phyloP scores from a whole-genome alignment of 768 basidiomycete genomes.

The Trichaptum fuscoviolaceum region DNA sequence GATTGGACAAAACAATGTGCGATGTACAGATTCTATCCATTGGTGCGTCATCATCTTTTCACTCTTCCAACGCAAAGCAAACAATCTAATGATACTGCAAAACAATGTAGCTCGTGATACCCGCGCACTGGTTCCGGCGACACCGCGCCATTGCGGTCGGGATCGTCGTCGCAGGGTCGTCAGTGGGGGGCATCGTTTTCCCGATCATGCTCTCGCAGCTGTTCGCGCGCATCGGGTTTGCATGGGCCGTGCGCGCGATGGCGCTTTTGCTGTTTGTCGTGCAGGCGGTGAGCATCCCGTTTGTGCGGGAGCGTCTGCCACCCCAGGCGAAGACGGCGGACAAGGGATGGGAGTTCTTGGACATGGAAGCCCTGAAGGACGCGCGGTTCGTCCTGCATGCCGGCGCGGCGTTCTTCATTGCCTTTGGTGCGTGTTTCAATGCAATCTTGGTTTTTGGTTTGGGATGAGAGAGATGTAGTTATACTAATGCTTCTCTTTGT shows the following conservation, averaged over 20 bases:
- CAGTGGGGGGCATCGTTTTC: slow-evolving; percentile 46
- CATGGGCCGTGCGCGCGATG: slow-evolving; percentile 27
- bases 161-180: slow-evolving; percentile 30
- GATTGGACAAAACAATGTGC: not conserved
- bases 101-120: slow-evolving; percentile 17
- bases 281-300: slow-evolving; percentile 18
- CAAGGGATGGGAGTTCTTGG: not conserved
- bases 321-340: slow-evolving; percentile 16
- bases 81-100: not conserved
- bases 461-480: slow-evolving; percentile 18
- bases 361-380: slow-evolving; percentile 33
- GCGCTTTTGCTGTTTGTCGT: slow-evolving; percentile 24
- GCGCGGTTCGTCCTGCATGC: slow-evolving; percentile 91
- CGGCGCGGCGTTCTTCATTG: slow-evolving; percentile 41
- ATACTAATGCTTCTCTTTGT: slow-evolving; percentile 19
- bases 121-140: slow-evolving; percentile 32
- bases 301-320: slow-evolving; percentile 18
- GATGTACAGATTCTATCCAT: slow-evolving; percentile 25
- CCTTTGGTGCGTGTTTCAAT: slow-evolving; percentile 5
- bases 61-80: too few species aligned
- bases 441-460: slow-evolving; percentile 10
- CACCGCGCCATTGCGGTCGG: slow-evolving; percentile 33
- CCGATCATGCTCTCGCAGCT: slow-evolving; percentile 50
- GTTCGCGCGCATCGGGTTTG: slow-evolving; percentile 16
- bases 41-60: slow-evolving; percentile 4